Conservation (phyloP, 768 basidiomycete genomes). For the Lyophyllum shimeji region DNA sequence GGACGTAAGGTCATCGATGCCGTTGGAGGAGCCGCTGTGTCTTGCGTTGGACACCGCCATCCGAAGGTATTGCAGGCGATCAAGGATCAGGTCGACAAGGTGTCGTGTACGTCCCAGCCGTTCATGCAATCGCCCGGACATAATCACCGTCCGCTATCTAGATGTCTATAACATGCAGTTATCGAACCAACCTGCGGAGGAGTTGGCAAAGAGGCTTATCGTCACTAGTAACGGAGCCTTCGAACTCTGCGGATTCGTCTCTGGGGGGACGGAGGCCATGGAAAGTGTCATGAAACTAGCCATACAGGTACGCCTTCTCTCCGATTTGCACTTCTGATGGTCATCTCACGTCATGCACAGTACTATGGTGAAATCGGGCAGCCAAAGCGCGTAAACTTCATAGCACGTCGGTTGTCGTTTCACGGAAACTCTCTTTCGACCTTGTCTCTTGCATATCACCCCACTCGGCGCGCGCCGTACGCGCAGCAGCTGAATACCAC, state of each 20-base stretch:
- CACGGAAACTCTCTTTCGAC: constrained; percentile 84
- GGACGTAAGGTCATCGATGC: constrained; percentile 73
- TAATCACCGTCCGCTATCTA: constrained; percentile 23
- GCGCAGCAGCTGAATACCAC: constrained; percentile 59
- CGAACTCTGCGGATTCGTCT: constrained; percentile 65
- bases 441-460: constrained; percentile 67
- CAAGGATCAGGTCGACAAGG: constrained; percentile 76
- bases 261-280: constrained; percentile 87
- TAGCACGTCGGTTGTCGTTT: constrained; percentile 75
- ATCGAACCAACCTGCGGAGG: constrained; percentile 79
- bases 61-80: constrained; percentile 71
- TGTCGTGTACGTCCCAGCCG: constrained; percentile 58
- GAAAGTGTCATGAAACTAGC: constrained; percentile 83
- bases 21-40: constrained; percentile 84
- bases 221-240: constrained; percentile 74
- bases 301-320: constrained; percentile 53
- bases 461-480: constrained; percentile 67
- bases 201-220: constrained; percentile 66
- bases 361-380: constrained; percentile 74
- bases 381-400: constrained; percentile 71
- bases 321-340: neutral
- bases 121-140: neutral
- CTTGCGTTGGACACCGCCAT: constrained; percentile 74
- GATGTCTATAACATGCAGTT: constrained; percentile 89
- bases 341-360: constrained; percentile 29